Conservation (phyloP, 176 grass and related monocot species). For the Dendrocalamus sinicus region DNA sequence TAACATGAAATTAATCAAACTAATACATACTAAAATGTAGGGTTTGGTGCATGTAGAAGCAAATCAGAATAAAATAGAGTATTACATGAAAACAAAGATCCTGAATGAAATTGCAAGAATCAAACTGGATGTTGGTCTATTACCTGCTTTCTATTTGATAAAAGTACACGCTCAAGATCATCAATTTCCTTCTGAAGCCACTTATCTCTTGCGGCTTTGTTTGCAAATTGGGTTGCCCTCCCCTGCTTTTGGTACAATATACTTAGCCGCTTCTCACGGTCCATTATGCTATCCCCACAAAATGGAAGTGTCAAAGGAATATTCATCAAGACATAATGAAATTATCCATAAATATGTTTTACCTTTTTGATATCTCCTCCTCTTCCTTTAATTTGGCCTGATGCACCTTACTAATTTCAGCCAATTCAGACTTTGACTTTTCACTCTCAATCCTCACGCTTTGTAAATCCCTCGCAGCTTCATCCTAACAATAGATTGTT, state of each 20-base stretch:
- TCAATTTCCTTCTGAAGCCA: constrained; percentile 98
- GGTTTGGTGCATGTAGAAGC: background rate
- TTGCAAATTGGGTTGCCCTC: constrained; percentile 89
- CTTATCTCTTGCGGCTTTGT: constrained; percentile 85
- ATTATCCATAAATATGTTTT: constrained; percentile 25
- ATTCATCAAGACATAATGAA: constrained; percentile 3
- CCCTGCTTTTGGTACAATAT: constrained; percentile 99
- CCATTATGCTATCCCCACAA: constrained; percentile 77
- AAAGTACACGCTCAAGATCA: constrained; percentile 88
- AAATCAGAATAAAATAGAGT: background rate
- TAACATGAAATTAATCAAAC: constrained; percentile 40
- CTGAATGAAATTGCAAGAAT: constrained; percentile 26
- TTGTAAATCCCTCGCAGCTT: constrained; percentile 73
- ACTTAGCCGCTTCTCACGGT: constrained; percentile 91
- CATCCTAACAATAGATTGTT: constrained; percentile 59
- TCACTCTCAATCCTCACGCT: constrained; percentile 82
- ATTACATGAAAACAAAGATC: constrained; percentile 24
- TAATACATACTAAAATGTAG: background rate
- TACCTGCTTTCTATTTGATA: constrained; percentile 91
- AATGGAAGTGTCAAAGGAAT: constrained; percentile 38
- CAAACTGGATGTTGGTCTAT: constrained; percentile 31
- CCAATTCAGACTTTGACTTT: constrained; percentile 84
- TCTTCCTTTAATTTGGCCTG: constrained; percentile 81
- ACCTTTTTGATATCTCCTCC: constrained; percentile 95
- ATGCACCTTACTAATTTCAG: constrained; percentile 76